These are phyloP conservation scores for Cercospora zeae-maydis DNA, from an alignment of 2,329 filamentous ascomycete genomes.

Conservation along the genomic window DNA sequence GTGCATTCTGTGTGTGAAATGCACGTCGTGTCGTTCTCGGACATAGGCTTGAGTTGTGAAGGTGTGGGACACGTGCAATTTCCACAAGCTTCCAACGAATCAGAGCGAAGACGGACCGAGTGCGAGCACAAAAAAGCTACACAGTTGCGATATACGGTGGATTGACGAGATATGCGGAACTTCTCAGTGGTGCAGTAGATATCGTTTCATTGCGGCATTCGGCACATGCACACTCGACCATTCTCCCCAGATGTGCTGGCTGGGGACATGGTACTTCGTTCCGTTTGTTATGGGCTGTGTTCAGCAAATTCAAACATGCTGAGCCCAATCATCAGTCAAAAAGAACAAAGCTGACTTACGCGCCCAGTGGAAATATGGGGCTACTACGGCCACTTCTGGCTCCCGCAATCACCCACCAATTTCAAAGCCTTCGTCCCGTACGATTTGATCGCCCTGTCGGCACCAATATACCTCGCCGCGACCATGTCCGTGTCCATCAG, in stretches of 20 bases:
- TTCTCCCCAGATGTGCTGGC: constrained; percentile 36
- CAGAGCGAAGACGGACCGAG: not conserved
- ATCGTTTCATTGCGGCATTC: constrained; percentile 31
- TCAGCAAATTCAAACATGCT: constrained; percentile 32
- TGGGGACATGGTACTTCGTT: constrained; percentile 39
- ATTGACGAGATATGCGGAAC: not conserved
- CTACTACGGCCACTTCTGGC: constrained; percentile 41
- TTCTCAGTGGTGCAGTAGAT: constrained; percentile 23
- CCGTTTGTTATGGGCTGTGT: constrained; percentile 38
- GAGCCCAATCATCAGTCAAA: not conserved
- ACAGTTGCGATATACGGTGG: not conserved
- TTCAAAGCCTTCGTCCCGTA: constrained; percentile 44
- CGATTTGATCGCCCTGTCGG: constrained; percentile 43
- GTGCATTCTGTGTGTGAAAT: not conserved
- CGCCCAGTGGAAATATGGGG: constrained; percentile 42
- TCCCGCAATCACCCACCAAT: constrained; percentile 36
- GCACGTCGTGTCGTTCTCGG: not conserved
- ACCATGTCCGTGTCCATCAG: constrained; percentile 48
- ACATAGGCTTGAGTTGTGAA: not conserved
- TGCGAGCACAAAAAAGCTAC: not conserved
- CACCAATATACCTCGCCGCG: constrained; percentile 47
- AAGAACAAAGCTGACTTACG: not conserved
- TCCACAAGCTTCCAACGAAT: not conserved
- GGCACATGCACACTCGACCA: constrained; percentile 36
- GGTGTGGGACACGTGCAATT: not conserved